Percentiles rank a stretch among this genome's conserved stretches.
These are phyloP conservation scores for Pseudocercospora eumusae DNA, from an alignment of 2,329 filamentous ascomycete species.

Conservation along the genomic window DNA sequence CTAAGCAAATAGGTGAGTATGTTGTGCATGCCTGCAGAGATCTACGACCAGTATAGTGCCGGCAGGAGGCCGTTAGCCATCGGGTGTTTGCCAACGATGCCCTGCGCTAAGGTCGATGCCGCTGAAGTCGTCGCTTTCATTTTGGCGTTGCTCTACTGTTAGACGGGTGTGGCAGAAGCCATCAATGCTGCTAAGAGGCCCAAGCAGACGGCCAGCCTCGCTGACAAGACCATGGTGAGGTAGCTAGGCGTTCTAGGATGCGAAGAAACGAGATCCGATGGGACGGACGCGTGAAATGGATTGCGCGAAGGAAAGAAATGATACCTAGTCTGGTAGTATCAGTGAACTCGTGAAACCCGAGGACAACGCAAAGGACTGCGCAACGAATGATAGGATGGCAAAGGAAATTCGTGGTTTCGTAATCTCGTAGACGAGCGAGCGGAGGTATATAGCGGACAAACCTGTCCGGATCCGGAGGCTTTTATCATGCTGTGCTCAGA, in stretches of 20 bases:
- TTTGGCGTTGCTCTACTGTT: background rate
- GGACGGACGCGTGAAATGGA: background rate
- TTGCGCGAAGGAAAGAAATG: background rate
- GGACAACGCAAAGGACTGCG: constrained; percentile 3
- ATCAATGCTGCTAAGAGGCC: background rate
- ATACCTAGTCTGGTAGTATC: background rate
- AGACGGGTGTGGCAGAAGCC: background rate
- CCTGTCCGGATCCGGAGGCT: background rate
- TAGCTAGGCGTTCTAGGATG: background rate
- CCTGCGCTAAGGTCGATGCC: background rate
- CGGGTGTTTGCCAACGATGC: background rate
- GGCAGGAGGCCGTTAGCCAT: background rate
- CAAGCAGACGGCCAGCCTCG: background rate
- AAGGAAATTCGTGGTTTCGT: constrained; percentile 1
- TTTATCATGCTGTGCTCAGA: background rate
- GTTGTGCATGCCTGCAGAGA: constrained; percentile 66
- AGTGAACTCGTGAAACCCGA: background rate
- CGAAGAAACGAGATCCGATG: background rate
- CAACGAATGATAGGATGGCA: background rate
- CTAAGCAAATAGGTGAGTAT: constrained; percentile 62
- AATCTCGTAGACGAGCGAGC: background rate
- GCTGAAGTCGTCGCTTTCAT: background rate
- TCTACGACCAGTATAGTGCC: constrained; percentile 57
- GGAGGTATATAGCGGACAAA: background rate
- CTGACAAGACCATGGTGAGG: background rate